These are phyloP conservation scores for Lycium barbarum DNA, from an alignment of 257 asterid species.

Conservation along the genomic window DNA sequence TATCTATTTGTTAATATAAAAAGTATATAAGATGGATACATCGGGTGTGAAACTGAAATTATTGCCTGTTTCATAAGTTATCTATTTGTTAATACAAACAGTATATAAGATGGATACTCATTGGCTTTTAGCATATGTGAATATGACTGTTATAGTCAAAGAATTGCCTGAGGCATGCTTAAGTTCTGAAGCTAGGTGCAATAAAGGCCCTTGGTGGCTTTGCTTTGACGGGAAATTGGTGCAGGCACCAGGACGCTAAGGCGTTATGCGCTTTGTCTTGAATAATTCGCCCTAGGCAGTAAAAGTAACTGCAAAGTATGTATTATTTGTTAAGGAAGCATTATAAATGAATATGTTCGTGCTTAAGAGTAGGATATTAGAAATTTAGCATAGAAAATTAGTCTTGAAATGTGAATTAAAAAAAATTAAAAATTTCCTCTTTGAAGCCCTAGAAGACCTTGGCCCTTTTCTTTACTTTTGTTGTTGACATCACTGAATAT, in stretches of 20 bases:
- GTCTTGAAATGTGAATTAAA: neutral
- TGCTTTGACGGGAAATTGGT: neutral
- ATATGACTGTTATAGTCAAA: neutral
- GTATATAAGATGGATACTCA: neutral
- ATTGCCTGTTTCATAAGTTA: neutral
- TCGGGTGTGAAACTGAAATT: no score
- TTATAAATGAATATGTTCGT: neutral
- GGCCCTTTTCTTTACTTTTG: neutral
- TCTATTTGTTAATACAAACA: neutral
- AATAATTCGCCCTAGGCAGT: neutral
- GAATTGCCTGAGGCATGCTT: neutral
- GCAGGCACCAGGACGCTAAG: neutral
- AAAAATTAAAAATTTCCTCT: neutral
- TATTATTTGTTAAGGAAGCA: neutral
- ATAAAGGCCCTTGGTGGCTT: neutral
- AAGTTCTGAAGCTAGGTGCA: neutral
- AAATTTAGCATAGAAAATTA: neutral
- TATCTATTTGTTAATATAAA: neutral
- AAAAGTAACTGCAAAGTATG: neutral
- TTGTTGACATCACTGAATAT: conserved; percentile 14
- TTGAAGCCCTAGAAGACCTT: neutral
- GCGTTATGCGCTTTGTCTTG: neutral
- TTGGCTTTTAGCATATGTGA: neutral
- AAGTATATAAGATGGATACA: neutral
- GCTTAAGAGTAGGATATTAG: neutral